These are phyloP conservation scores for Huntiella decipiens DNA, from an alignment of 2,329 filamentous ascomycete species.

Conservation along the genomic window DNA sequence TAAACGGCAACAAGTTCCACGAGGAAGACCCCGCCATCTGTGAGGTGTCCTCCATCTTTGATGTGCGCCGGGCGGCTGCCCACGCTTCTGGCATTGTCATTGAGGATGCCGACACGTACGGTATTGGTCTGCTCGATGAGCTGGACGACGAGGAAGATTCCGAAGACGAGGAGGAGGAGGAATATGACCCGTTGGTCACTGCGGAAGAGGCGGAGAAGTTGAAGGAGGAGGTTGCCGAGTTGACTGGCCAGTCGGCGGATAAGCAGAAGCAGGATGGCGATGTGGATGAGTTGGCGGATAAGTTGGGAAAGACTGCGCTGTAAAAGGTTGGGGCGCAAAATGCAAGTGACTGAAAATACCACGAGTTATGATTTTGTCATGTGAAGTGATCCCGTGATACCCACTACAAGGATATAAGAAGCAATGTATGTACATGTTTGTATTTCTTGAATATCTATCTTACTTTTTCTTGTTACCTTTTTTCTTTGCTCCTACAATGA, in stretches of 20 bases:
- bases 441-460: too few relatives aligned
- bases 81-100: conserved; percentile 36
- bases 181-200: conserved; percentile 32
- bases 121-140: conserved; percentile 69
- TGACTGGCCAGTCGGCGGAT: conserved; percentile 56
- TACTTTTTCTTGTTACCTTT: too few relatives aligned
- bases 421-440: too few relatives aligned
- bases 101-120: conserved; percentile 58
- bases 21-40: conserved; percentile 64
- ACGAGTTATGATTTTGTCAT: conserved; percentile 6
- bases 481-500: too few relatives aligned
- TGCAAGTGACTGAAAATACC: conserved; percentile 6
- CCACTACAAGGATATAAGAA: background rate
- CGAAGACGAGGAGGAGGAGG: conserved; percentile 51
- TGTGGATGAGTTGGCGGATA: conserved; percentile 62
- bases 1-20: conserved; percentile 89
- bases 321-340: conserved; percentile 16
- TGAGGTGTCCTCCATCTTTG: conserved; percentile 50
- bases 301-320: conserved; percentile 51
- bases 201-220: conserved; percentile 51
- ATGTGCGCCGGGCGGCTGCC: conserved; percentile 56
- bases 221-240: conserved; percentile 45
- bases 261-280: conserved; percentile 52
- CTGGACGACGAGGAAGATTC: conserved; percentile 52
- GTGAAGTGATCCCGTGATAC: background rate